Evolutionary conservation across 2,329 filamentous ascomycete genomes (phyloP).

Genomic region (Alternaria angustiovoidea): DNA sequence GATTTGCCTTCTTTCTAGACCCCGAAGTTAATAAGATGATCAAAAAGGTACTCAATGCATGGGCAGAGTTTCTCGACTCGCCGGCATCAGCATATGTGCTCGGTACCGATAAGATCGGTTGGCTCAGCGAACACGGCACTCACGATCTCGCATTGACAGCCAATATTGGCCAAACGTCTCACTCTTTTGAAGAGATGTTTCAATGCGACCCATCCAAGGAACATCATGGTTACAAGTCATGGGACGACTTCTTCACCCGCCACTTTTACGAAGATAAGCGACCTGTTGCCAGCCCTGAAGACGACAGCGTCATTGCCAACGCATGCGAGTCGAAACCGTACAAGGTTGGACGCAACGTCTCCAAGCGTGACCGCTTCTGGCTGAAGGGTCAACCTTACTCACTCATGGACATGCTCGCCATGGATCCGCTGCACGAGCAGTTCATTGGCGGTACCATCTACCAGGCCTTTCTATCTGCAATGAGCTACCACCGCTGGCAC

Average conservation of each 20-base stretch:
- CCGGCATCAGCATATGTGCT: conserved; percentile 51
- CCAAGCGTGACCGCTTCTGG: conserved; percentile 70
- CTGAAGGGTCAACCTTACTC: conserved; percentile 75
- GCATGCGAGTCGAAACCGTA: conserved; percentile 71
- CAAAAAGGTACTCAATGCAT: conserved; percentile 61
- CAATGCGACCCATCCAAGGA: conserved; percentile 64
- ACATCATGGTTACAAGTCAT: conserved; percentile 69
- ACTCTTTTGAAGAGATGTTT: conserved; percentile 68
- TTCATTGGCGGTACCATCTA: conserved; percentile 73
- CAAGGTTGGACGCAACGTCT: conserved; percentile 60
- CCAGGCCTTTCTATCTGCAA: conserved; percentile 72
- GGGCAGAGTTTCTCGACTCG: conserved; percentile 52
- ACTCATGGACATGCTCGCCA: conserved; percentile 67
- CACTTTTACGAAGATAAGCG: conserved; percentile 62
- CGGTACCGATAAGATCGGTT: conserved; percentile 46
- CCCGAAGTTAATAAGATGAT: conserved; percentile 55
- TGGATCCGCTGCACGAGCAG: conserved; percentile 61
- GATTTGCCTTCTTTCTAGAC: conserved; percentile 60
- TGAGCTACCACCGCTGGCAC: conserved; percentile 78
- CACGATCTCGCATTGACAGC: conserved; percentile 41
- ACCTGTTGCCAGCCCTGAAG: conserved; percentile 65
- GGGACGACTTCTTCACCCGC: conserved; percentile 76
- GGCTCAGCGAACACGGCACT: conserved; percentile 52
- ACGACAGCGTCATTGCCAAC: conserved; percentile 66
- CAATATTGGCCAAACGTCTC: conserved; percentile 25